phyloP scores from a whole-genome alignment of 225 moss, liverwort and hornwort species.

The Rhytidiadelphus loreus region DNA sequence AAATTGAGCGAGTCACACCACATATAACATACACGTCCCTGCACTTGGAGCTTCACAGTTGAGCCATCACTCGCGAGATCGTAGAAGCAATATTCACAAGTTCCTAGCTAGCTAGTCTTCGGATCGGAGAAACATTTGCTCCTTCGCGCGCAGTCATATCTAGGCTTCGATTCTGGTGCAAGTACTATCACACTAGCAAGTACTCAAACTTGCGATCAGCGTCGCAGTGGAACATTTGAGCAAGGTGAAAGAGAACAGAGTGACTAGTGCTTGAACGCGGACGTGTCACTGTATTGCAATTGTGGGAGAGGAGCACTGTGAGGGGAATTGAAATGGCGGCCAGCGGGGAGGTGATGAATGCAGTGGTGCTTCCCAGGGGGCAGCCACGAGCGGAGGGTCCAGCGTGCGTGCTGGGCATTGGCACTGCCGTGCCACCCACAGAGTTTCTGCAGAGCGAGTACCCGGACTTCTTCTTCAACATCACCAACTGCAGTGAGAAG shows the following conservation, averaged over 20 bases:
- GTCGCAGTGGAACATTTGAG: not conserved
- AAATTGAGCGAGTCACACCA: not conserved
- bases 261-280: not conserved
- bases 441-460: constrained; percentile 5
- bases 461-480: not conserved
- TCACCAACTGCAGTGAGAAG: constrained; percentile 11
- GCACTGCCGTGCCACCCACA: constrained; percentile 15
- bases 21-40: not conserved
- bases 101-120: no score
- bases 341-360: not conserved
- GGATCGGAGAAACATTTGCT: no score
- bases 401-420: constrained; percentile 13
- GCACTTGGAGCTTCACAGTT: not conserved
- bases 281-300: not conserved
- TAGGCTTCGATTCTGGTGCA: no score
- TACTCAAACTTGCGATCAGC: not conserved
- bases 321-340: not conserved
- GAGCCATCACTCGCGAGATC: no score
- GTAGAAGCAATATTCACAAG: no score
- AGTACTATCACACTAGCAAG: no score
- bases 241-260: not conserved
- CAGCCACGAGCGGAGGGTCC: constrained; percentile 17
- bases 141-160: not conserved
- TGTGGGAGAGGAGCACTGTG: not conserved
- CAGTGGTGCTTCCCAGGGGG: not conserved